Percentiles rank a stretch among this genome's conserved stretches.
These are phyloP conservation scores for Rheum nobile DNA, from an alignment of 148 eudicot species.

Conservation along the genomic window DNA sequence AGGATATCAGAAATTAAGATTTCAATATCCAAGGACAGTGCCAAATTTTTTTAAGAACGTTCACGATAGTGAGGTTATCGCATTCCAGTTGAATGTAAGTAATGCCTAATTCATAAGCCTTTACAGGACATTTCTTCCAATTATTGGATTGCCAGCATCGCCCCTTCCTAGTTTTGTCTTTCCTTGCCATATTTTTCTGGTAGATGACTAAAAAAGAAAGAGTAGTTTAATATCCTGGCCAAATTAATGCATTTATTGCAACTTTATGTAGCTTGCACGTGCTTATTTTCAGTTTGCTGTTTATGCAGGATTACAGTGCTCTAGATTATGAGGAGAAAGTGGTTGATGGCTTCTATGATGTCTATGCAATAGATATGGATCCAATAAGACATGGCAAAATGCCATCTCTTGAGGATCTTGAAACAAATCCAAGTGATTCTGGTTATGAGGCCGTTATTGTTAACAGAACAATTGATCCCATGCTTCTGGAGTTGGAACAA, in stretches of 20 bases:
- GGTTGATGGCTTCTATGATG: slow-evolving; percentile 93
- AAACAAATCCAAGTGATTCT: slow-evolving; percentile 54
- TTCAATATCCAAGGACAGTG: too few species aligned
- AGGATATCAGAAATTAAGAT: too few species aligned
- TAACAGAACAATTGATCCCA: slow-evolving; percentile 69
- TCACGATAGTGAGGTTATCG: too few species aligned
- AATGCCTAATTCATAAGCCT: too few species aligned
- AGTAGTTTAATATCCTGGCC: background rate
- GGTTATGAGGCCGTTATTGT: slow-evolving; percentile 84
- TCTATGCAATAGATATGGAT: slow-evolving; percentile 58
- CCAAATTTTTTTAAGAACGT: too few species aligned
- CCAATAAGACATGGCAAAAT: slow-evolving; percentile 54
- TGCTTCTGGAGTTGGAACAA: slow-evolving; percentile 83
- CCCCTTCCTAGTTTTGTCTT: background rate
- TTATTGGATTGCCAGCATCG: background rate
- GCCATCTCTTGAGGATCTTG: slow-evolving; percentile 84
- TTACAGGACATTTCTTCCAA: too few species aligned
- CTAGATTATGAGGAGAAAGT: slow-evolving; percentile 93
- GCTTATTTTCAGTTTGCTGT: background rate
- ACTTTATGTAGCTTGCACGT: background rate
- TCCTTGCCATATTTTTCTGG: background rate
- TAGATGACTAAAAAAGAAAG: background rate
- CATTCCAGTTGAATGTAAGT: too few species aligned
- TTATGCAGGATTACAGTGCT: slow-evolving; percentile 61
- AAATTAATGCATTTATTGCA: background rate